A percentile compares a stretch with the other conserved stretches of the same genome.
Conservation (phyloP, 2,329 filamentous ascomycete genomes). For the Zymoseptoria tritici region DNA sequence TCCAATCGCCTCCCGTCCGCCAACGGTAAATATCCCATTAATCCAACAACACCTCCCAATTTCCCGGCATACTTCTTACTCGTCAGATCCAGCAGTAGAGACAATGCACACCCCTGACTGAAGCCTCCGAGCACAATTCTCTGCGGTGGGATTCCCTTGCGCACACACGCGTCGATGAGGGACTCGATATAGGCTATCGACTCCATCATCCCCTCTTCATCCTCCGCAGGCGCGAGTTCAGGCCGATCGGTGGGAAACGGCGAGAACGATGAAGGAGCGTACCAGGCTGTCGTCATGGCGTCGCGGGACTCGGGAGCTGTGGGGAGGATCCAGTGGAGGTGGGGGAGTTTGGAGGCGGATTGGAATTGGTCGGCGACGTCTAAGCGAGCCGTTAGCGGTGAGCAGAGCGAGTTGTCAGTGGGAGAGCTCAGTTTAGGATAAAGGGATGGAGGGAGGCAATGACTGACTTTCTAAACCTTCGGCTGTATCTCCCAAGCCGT, state of each 20-base stretch:
- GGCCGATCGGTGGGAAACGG: slow-evolving; percentile 33
- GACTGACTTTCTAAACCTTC: slow-evolving; percentile 36
- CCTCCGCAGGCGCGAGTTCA: slow-evolving; percentile 30
- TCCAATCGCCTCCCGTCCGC: slow-evolving; percentile 26
- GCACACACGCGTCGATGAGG: slow-evolving; percentile 36
- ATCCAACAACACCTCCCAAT: slow-evolving; percentile 35
- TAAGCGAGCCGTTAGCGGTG: background rate
- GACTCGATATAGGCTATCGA: slow-evolving; percentile 35
- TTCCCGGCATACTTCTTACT: slow-evolving; percentile 33
- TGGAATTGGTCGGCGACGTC: slow-evolving; percentile 36
- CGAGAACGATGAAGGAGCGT: slow-evolving; percentile 34
- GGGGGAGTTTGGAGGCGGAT: slow-evolving; percentile 40
- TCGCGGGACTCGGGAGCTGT: slow-evolving; percentile 43
- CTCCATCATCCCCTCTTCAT: slow-evolving; percentile 36
- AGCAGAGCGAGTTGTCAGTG: no score
- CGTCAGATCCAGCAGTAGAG: slow-evolving; percentile 36
- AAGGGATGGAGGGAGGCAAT: background rate
- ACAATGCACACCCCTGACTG: slow-evolving; percentile 41
- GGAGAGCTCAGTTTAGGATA: background rate
- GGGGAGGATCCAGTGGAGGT: slow-evolving; percentile 45
- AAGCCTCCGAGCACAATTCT: slow-evolving; percentile 43
- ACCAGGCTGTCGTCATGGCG: slow-evolving; percentile 42
- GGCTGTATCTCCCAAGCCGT: slow-evolving; percentile 40
- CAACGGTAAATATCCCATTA: slow-evolving; percentile 44
- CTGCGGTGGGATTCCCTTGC: slow-evolving; percentile 33